A percentile compares a stretch with the other conserved stretches of the same genome.
Conservation (phyloP, 192 early-diverging fungal species). For the Coemansia erecta region DNA sequence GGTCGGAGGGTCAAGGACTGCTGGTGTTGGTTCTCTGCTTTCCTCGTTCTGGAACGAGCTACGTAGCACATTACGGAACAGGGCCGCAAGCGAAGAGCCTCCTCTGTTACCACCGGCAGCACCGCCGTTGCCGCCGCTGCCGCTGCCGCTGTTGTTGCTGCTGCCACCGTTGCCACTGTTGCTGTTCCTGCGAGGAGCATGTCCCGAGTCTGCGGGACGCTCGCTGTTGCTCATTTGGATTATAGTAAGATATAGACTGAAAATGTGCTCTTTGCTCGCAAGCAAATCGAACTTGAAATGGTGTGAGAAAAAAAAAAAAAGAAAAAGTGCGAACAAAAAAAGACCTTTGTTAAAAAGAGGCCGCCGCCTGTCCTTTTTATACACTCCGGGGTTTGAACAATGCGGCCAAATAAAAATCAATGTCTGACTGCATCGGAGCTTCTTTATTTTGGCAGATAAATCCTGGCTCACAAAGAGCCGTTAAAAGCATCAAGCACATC, state of each 20-base stretch:
- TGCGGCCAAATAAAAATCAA: too few species aligned
- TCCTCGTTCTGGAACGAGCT: slow-evolving; percentile 32
- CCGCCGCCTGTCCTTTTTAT: not conserved
- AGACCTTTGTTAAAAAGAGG: not conserved
- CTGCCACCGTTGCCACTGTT: slow-evolving; percentile 1
- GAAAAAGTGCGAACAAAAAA: not conserved
- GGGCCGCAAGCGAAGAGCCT: slow-evolving; percentile 14
- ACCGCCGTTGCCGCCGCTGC: slow-evolving; percentile 5
- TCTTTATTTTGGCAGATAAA: not conserved
- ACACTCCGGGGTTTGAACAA: too few species aligned
- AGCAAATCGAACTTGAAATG: not conserved
- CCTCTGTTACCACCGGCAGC: slow-evolving; percentile 7
- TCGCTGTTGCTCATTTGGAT: slow-evolving; percentile 8
- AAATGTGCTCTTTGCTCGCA: not conserved
- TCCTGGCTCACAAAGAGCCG: not conserved
- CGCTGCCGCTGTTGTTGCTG: slow-evolving; percentile 1
- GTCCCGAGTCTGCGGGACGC: slow-evolving; percentile 3
- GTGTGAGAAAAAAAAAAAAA: not conserved
- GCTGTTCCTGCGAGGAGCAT: not conserved
- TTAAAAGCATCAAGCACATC: slow-evolving; percentile 26
- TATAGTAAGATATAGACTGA: not conserved
- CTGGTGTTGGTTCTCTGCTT: not conserved
- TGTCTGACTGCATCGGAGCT: too few species aligned
- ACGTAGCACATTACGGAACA: slow-evolving; percentile 45
- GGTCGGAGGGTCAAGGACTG: not conserved